Evolutionary conservation across 2,329 filamentous ascomycete species (phyloP).

Genomic region (Dryadomyces quercivorus): DNA sequence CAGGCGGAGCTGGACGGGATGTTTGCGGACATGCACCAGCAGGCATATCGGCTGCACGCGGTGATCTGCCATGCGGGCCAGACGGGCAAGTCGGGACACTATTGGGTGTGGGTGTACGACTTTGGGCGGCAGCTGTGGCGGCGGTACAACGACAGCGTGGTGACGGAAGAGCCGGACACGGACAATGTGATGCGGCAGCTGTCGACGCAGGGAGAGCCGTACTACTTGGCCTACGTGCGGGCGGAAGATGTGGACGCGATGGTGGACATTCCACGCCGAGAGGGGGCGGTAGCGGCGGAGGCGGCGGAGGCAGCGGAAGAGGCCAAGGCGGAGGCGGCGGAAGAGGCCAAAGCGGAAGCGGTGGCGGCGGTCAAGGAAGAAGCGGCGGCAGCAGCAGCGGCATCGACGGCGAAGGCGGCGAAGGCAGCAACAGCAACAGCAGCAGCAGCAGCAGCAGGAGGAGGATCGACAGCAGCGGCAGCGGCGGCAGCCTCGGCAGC

Average conservation of each 20-base stretch:
- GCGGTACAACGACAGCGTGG: constrained; percentile 83
- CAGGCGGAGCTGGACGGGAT: constrained; percentile 29
- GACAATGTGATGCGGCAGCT: constrained; percentile 59
- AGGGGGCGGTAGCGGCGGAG: background rate
- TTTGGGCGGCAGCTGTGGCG: constrained; percentile 74
- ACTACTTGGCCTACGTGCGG: constrained; percentile 24
- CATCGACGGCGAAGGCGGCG: too few species aligned
- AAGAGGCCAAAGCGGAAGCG: background rate
- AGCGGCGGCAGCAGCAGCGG: background rate
- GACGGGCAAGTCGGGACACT: constrained; percentile 63
- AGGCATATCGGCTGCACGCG: constrained; percentile 75
- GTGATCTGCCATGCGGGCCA: constrained; percentile 82
- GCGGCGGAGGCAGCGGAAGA: background rate
- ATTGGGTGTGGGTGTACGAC: constrained; percentile 94
- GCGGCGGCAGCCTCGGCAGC: background rate
- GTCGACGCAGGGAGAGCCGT: constrained; percentile 58
- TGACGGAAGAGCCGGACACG: constrained; percentile 55
- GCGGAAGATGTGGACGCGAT: constrained; percentile 16
- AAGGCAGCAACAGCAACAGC: too few species aligned
- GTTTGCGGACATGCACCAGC: constrained; percentile 49
- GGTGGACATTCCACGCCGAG: constrained; percentile 15
- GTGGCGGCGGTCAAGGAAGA: background rate
- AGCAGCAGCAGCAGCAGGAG: too few species aligned
- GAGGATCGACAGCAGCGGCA: too few species aligned
- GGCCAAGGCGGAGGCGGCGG: background rate